A percentile compares a stretch with the other conserved stretches of the same genome.
Conservation (phyloP, 345 rosid species). For the Boechera retrofracta region DNA sequence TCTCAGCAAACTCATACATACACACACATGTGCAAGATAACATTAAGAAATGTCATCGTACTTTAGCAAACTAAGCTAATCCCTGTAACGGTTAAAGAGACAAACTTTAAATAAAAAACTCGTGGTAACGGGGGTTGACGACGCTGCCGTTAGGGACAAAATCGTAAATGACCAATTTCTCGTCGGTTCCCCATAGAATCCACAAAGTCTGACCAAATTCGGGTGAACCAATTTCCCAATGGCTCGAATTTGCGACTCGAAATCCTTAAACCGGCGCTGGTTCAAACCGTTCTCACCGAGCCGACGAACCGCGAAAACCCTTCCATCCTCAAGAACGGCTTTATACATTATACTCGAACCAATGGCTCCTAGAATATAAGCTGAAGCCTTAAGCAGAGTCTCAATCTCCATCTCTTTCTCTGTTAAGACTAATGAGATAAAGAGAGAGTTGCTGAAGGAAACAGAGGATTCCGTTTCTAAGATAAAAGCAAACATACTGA, state of each 20-base stretch:
- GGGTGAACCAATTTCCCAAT: conserved; percentile 85
- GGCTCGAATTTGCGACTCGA: conserved; percentile 73
- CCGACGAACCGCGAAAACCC: conserved; percentile 77
- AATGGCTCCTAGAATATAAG: conserved; percentile 82
- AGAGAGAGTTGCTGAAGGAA: no score
- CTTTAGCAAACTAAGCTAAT: conserved; percentile 17
- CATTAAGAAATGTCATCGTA: not conserved
- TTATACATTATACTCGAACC: conserved; percentile 94
- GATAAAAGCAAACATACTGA: no score
- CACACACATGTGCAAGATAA: not conserved
- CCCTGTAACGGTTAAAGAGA: not conserved
- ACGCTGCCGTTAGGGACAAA: conserved; percentile 84
- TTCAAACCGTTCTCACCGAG: conserved; percentile 65
- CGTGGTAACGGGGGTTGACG: conserved; percentile 83
- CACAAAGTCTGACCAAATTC: conserved; percentile 81
- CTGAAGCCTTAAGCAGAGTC: conserved; percentile 77
- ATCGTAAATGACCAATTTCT: conserved; percentile 79
- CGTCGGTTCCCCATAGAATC: conserved; percentile 79
- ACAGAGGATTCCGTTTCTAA: no score
- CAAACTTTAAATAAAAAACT: conserved; percentile 37
- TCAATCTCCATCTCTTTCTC: conserved; percentile 71
- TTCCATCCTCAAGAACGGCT: conserved; percentile 85
- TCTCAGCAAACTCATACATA: not conserved
- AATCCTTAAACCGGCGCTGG: conserved; percentile 76
- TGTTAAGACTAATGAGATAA: no score